A percentile compares a stretch with the other conserved stretches of the same genome.
Evolutionary conservation across 1,284 basidiomycete genomes (phyloP).

Genomic region (Trichosporon sp.): DNA sequence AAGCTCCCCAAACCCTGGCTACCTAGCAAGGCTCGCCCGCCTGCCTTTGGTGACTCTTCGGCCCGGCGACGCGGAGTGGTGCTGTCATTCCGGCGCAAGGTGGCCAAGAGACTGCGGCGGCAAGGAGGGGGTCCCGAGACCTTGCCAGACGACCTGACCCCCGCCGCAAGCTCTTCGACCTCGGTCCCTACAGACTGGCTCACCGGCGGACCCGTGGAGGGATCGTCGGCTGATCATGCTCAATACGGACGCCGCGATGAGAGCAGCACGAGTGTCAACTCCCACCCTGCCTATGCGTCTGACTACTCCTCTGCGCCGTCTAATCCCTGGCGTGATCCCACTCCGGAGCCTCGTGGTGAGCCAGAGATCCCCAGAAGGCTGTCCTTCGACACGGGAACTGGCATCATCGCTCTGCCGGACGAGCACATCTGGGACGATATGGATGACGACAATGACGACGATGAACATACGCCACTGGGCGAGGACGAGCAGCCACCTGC

Average conservation of each 20-base stretch:
- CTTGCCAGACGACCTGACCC: background rate
- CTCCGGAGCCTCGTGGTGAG: background rate
- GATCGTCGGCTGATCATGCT: background rate
- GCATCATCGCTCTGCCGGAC: constrained; percentile 70
- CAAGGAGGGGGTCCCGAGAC: constrained; percentile 7
- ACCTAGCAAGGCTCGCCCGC: constrained; percentile 66
- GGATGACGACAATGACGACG: constrained; percentile 47
- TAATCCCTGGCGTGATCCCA: constrained; percentile 43
- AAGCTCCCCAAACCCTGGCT: constrained; percentile 85
- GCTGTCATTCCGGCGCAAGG: constrained; percentile 38
- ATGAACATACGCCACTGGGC: constrained; percentile 42
- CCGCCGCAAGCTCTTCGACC: background rate
- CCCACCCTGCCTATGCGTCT: background rate
- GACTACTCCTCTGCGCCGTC: constrained; percentile 6
- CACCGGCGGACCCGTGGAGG: background rate
- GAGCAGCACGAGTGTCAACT: background rate
- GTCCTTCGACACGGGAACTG: constrained; percentile 45
- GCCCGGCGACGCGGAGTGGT: constrained; percentile 40
- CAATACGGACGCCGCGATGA: background rate
- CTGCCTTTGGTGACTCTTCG: constrained; percentile 48
- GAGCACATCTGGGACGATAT: constrained; percentile 60
- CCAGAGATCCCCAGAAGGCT: constrained; percentile 4
- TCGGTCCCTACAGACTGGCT: background rate
- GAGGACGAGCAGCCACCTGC: constrained; percentile 27
- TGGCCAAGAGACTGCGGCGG: constrained; percentile 38